A percentile compares a stretch with the other conserved stretches of the same genome.
Evolutionary conservation across 2,329 filamentous ascomycete species (phyloP).

Genomic region (Colletotrichum lentis): DNA sequence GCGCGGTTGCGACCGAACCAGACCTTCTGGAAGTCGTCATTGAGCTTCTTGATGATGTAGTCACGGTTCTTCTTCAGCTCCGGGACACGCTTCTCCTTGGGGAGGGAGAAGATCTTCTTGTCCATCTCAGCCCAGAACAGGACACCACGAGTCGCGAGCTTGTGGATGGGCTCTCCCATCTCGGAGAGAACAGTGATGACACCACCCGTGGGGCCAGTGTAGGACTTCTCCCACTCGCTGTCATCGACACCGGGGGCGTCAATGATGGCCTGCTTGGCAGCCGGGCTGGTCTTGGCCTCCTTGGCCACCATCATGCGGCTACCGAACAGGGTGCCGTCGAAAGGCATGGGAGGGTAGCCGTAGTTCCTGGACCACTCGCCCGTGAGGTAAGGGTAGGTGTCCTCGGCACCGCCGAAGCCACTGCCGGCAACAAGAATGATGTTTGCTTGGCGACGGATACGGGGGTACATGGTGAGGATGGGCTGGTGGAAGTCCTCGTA

Average conservation of each 20-base stretch:
- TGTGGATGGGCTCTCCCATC: conserved; percentile 99
- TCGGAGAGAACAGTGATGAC: conserved; percentile 97
- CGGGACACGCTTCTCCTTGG: conserved; percentile 90
- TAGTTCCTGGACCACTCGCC: conserved; percentile 88
- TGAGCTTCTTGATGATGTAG: conserved; percentile 94
- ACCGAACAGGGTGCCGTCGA: conserved; percentile 89
- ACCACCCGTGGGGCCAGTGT: conserved; percentile 89
- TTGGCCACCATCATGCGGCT: conserved; percentile 96
- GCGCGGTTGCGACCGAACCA: conserved; percentile 91
- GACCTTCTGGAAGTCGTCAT: conserved; percentile 95
- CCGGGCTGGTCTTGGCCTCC: conserved; percentile 87
- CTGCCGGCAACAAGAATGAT: conserved; percentile 89
- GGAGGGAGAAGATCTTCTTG: conserved; percentile 94
- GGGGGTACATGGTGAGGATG: conserved; percentile 87
- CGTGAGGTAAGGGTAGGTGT: conserved; percentile 91
- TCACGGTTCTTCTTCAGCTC: conserved; percentile 89
- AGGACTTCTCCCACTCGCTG: conserved; percentile 87
- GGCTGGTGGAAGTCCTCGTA: conserved; percentile 96
- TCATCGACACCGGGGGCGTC: conserved; percentile 86
- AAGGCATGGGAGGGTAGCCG: conserved; percentile 91
- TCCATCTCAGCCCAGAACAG: conserved; percentile 99
- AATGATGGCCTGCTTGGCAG: conserved; percentile 88
- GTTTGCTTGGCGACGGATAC: conserved; percentile 85
- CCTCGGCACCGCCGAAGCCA: conserved; percentile 88
- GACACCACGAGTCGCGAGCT: conserved; percentile 95